Evolutionary conservation across 169 alveolate species (phyloP), one percentile per base, ranked within the genome.

Genomic region (Blepharisma undulans): DNA sequence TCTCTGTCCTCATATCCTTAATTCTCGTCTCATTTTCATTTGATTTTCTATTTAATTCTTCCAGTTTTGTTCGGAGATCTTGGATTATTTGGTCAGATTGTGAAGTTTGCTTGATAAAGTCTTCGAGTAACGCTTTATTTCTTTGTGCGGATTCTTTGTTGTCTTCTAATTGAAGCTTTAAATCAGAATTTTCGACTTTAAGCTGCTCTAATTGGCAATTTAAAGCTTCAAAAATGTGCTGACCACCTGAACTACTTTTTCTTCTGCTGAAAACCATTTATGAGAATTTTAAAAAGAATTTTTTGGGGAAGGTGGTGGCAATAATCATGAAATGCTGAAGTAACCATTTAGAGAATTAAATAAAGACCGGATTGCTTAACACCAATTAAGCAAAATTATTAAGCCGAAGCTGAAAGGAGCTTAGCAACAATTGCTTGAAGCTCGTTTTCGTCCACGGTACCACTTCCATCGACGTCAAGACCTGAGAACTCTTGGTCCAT

Each of bases 391-490:
- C 66, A 48, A 48, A 48, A 48, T 48, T 48, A 48, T 48, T 48
- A 48, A 5, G 66, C 66, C 14, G 66, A 12, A 61, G 93, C 74
- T 76, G 27, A 79, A 12, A 91, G 78, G 27, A 91, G 84, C 66
- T 91, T 89, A 48, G 25, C 87, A 22, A 91, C 87, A 32, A 91
- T 77, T 0, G 7, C 87, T 86, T 88, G 84, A 76, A 91, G 87
- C 87, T 91, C 93, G 60, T 72, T 10, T 33, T 84, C 78, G 21
- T 86, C 91, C 8, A 91, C 61, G 59, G 76, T 81, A 22, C 93
- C 93, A 25, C 91, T 84, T 6, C 82, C 30, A 22, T 91, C 93
- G 19, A 91, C 87, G 87, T 91, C 93, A 71, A 91, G 87, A 60
- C 79, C 92, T 29, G 48, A 29, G 30, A 87, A 10, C 10, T 79